These are phyloP conservation scores for Termitomyces sp. DNA, from an alignment of 768 basidiomycete species.

Conservation along the genomic window DNA sequence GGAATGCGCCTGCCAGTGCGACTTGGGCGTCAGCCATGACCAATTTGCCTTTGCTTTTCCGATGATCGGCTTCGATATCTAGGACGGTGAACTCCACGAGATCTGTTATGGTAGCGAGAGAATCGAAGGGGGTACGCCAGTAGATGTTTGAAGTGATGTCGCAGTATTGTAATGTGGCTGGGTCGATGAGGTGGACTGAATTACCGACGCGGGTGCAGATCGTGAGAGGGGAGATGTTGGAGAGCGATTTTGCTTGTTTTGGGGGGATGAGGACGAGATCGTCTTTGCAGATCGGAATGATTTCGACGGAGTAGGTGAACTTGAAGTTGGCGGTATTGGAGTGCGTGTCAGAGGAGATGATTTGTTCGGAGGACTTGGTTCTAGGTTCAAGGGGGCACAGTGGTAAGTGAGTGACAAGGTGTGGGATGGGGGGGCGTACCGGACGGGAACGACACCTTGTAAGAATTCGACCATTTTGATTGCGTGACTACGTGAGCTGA, in stretches of 20 bases:
- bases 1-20: constrained; percentile 75
- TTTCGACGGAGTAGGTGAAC: constrained; percentile 96
- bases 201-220: constrained; percentile 91
- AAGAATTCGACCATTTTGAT: constrained; percentile 97
- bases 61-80: constrained; percentile 80
- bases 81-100: constrained; percentile 93
- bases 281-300: constrained; percentile 95
- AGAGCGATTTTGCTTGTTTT: constrained; percentile 75
- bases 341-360: constrained; percentile 91
- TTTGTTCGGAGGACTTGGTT: constrained; percentile 90
- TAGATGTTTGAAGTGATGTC: constrained; percentile 77
- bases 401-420: neutral
- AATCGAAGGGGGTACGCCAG: constrained; percentile 89
- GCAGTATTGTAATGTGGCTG: constrained; percentile 74
- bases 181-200: constrained; percentile 87
- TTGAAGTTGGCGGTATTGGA: constrained; percentile 93
- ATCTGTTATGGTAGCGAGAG: constrained; percentile 77
- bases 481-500: constrained; percentile 83
- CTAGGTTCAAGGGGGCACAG: constrained; percentile 31
- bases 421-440: constrained; percentile 41
- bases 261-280: constrained; percentile 88
- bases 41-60: constrained; percentile 61
- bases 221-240: constrained; percentile 85
- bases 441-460: constrained; percentile 76
- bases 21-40: constrained; percentile 84